phyloP scores from a whole-genome alignment of 768 basidiomycete species.

The Tulasnella sp. region DNA sequence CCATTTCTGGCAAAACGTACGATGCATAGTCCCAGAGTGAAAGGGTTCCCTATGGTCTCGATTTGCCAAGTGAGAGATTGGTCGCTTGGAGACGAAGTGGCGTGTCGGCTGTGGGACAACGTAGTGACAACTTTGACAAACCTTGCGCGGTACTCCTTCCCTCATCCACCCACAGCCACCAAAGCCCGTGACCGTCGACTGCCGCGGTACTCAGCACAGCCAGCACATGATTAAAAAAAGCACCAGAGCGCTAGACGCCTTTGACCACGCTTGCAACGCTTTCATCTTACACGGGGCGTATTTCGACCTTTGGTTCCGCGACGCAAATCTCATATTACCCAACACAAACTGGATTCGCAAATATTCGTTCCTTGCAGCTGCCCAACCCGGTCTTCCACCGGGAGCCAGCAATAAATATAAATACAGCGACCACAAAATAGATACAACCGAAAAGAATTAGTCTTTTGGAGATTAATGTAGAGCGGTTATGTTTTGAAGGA shows the following conservation, averaged over 20 bases:
- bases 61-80: not conserved
- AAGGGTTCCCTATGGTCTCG: not conserved
- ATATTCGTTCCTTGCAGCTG: no score
- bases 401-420: not conserved
- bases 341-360: not conserved
- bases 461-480: not conserved
- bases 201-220: not conserved
- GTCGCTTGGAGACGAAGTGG: not conserved
- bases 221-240: no score
- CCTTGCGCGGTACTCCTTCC: not conserved
- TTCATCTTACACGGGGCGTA: not conserved
- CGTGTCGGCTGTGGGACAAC: no score
- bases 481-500: not conserved
- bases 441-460: not conserved
- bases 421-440: not conserved
- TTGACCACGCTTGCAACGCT: not conserved
- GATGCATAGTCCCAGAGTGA: not conserved
- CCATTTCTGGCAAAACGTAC: not conserved
- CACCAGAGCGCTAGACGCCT: not conserved
- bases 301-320: not conserved
- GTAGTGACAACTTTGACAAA: not conserved
- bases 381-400: not conserved
- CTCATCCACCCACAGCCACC: not conserved
- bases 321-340: not conserved
- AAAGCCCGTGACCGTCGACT: not conserved